phyloP scores from a whole-genome alignment of 495 filamentous ascomycete genomes.

The Penicillium desertorum region DNA sequence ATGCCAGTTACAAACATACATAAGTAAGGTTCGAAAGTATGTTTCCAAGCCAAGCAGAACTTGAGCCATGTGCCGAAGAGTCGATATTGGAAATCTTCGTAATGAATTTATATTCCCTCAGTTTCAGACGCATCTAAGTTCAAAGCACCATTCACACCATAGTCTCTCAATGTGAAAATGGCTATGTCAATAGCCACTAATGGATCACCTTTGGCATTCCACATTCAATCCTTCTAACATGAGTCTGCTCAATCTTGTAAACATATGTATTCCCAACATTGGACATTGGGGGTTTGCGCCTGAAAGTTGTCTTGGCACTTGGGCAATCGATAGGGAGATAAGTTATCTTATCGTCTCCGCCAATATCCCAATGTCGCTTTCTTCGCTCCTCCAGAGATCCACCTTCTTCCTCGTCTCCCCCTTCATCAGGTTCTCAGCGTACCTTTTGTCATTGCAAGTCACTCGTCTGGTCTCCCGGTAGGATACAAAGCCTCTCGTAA shows the following conservation, averaged over 20 bases:
- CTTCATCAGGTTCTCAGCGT: neutral
- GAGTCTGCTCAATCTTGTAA: neutral
- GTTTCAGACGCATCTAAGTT: neutral
- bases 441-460: neutral
- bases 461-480: neutral
- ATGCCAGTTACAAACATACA: neutral
- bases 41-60: neutral
- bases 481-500: neutral
- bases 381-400: neutral
- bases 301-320: neutral
- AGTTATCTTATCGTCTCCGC: slow-evolving; percentile 11
- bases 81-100: neutral
- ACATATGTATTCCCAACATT: neutral
- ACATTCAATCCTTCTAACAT: neutral
- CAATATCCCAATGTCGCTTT: slow-evolving; percentile 2
- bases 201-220: neutral
- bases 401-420: neutral
- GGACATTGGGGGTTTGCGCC: neutral
- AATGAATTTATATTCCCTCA: neutral
- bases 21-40: neutral
- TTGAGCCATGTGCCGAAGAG: neutral
- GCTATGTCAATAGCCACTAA: neutral
- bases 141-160: neutral
- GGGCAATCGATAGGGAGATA: neutral
- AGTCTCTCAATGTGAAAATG: neutral